Evolutionary conservation across 495 filamentous ascomycete species (phyloP), one percentile per base, ranked within the genome.

Genomic region (Penicillium canariense): DNA sequence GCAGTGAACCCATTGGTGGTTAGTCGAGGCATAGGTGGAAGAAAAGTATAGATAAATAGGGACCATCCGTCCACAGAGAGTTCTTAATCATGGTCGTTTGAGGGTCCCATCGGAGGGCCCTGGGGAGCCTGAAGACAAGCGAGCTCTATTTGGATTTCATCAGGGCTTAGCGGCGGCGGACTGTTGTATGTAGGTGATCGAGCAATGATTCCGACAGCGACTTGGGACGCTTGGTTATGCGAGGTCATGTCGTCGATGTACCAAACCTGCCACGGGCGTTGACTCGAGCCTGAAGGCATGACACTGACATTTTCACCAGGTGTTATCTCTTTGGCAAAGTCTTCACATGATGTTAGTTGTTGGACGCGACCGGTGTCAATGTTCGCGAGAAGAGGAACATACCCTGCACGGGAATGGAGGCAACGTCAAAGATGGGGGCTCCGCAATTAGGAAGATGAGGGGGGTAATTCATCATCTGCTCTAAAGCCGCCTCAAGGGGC

Each of bases 121-220:
- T 69, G 61, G 14, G 72, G 72, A 20, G 71, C 72, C 55, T 71
- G 68, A 23, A 70, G 50, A 43, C 75, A 77, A 11, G 72, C 67
- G n/a, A 77, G 58, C 52, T 74, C 69, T 38, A 71, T 52, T 38
- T 71, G 63, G 8, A 77, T 64, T 35, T 73, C 74, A n/a, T 73
- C 58, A 2, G 59, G 61, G 25, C 53, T 57, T 4, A 46, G 39
- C 0, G 66, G 68, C 15, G 62, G 62, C 4, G 50, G 22, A 20
- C 61, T 66, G 18, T 68, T 59, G 40, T 68, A 71, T 1, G 62
- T 58, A 1, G 75, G 75, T 0, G 62, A 59, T 11, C 75, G 69
- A 56, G 68, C 72, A 50, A 75, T 63, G 25, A 77, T 75, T 0
- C 68, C 75, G 11, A 77, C 67, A 6, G 72, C 75, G 2, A 76